These are phyloP conservation scores for Lasiodiplodia hormozganensis DNA, from an alignment of 2,329 filamentous ascomycete species.

Conservation along the genomic window DNA sequence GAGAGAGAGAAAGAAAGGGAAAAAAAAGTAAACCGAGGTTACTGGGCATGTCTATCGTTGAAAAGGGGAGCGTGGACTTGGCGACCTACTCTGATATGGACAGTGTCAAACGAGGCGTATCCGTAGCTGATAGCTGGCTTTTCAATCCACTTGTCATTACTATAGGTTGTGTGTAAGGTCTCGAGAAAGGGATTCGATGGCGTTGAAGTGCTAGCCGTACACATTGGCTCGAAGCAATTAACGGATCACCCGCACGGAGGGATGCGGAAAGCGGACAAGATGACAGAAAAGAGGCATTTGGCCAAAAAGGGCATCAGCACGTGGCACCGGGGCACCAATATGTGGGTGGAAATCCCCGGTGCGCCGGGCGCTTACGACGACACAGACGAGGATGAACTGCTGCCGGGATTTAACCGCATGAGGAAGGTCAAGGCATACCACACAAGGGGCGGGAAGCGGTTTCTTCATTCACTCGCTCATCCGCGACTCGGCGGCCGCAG, in stretches of 20 bases:
- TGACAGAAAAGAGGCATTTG: neutral
- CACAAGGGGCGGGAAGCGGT: neutral
- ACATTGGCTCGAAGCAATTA: no score
- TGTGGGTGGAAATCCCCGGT: neutral
- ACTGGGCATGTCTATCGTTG: neutral
- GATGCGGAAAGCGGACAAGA: neutral
- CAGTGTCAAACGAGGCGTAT: neutral
- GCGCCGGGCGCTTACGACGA: conserved; percentile 13
- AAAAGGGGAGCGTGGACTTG: neutral
- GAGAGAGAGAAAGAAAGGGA: neutral
- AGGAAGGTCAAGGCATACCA: conserved; percentile 11
- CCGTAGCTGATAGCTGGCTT: neutral
- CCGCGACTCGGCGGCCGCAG: neutral
- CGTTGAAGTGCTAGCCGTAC: no score
- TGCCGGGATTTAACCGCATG: conserved; percentile 15
- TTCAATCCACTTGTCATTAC: neutral
- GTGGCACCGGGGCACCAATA: neutral
- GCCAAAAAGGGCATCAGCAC: neutral
- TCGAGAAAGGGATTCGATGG: no score
- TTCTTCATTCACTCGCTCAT: neutral
- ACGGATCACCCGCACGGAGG: neutral
- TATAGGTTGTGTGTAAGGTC: neutral
- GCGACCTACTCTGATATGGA: neutral
- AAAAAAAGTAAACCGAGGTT: neutral
- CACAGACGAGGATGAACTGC: neutral